Base-by-base conservation (phyloP, 2,329 filamentous ascomycete genomes). In the Chrysoporthe cubensis region DNA sequence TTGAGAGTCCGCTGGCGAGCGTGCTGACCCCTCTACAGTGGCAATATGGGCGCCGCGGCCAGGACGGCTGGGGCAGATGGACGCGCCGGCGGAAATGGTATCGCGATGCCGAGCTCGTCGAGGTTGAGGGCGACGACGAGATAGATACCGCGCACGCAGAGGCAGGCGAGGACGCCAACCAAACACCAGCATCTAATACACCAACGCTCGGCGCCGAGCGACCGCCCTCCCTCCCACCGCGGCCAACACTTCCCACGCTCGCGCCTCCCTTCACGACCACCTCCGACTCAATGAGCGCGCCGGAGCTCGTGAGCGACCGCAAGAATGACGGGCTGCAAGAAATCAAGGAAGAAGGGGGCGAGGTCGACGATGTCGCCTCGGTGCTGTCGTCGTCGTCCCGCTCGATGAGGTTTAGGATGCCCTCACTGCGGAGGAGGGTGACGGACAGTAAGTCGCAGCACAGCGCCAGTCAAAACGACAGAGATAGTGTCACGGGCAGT, bases 41-140 rank as follows among this genome's bases (percentile, higher is more conserved):
- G 96, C 90, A 94, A 77, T 91, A 93, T 73, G 94, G 94, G 21
- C 90, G 92, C 18, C 87, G 93, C 69, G 93, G 92, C 3, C 85
- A 88, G 76, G 96, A 99, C 74, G 93, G 94, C 64, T 99, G 96
- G 96, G 92, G 92, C 52, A 89, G 93, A 66, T 99, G 97, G 85
- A 99, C 96, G 0, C 88, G 96, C 16, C 88, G 96, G 32, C 84
- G 96, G 70, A 97, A 98, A 80, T 99, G 96, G 96, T 96, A 93
- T 76, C 91, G 96, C 50, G 96, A 98, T 76, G 96, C 96, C 11
- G 96, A 99, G 80, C 87, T 99, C 3, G 93, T 97, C 44, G 96
- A 99, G 76, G 81, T 90, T 11, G 79, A 82, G 26, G 76, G 76
- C 5, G 75, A 71, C 3, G 73, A 76, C 0, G 67, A 73, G 3